phyloP scores from a whole-genome alignment of 2,329 filamentous ascomycete species.

The Exophiala alcalophila region DNA sequence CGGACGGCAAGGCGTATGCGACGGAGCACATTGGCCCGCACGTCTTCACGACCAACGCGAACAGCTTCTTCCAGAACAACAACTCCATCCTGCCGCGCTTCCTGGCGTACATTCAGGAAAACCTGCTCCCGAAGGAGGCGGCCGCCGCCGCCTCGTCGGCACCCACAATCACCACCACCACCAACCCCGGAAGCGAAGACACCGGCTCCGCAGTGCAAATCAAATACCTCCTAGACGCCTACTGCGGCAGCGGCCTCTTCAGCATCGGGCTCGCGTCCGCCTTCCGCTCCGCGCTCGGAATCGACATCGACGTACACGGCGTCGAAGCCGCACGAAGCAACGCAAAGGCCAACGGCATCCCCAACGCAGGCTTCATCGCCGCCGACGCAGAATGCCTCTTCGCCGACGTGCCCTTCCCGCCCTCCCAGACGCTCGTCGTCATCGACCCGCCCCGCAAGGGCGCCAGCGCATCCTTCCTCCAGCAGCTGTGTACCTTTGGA shows the following conservation, averaged over 20 bases:
- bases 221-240: constrained; percentile 92
- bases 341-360: constrained; percentile 71
- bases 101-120: constrained; percentile 79
- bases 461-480: constrained; percentile 79
- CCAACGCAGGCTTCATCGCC: constrained; percentile 78
- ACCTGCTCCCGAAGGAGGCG: constrained; percentile 58
- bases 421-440: constrained; percentile 85
- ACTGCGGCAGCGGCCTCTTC: constrained; percentile 96
- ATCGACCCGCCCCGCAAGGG: constrained; percentile 96
- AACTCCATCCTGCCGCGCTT: constrained; percentile 91
- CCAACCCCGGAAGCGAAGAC: constrained; percentile 28
- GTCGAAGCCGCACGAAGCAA: constrained; percentile 78
- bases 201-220: too few species aligned
- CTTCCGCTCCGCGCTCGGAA: constrained; percentile 77
- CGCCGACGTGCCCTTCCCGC: constrained; percentile 66
- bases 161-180: constrained; percentile 34
- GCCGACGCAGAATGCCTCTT: constrained; percentile 86
- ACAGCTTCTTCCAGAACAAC: constrained; percentile 99
- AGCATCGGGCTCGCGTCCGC: constrained; percentile 85
- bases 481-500: constrained; percentile 73
- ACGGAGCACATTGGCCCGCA: constrained; percentile 86
- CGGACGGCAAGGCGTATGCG: constrained; percentile 74
- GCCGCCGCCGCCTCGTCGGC: too few species aligned
- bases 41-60: constrained; percentile 85
- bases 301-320: constrained; percentile 79